phyloP scores from a whole-genome alignment of 441 rosid genomes.

The Geranium incanum region DNA sequence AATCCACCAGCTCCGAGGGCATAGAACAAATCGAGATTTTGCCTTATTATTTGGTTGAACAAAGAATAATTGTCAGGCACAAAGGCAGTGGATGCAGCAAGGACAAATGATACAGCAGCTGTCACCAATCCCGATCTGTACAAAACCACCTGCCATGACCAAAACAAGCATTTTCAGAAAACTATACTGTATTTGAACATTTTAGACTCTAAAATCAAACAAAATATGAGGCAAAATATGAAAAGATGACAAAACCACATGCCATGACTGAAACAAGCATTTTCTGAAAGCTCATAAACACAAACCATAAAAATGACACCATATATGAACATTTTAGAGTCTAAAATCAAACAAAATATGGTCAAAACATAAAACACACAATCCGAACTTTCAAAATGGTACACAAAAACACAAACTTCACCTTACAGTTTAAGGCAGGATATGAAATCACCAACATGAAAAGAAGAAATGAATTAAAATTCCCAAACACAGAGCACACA shows the following conservation, averaged over 20 bases:
- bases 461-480: too few relatives aligned
- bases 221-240: not conserved
- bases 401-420: too few relatives aligned
- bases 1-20: conserved; percentile 66
- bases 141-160: conserved; percentile 54
- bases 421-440: not conserved
- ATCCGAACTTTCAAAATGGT: not conserved
- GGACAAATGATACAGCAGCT: conserved; percentile 65
- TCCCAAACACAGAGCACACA: too few relatives aligned
- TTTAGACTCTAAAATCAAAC: conserved; percentile 1
- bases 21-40: conserved; percentile 61
- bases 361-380: not conserved
- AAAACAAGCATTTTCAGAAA: conserved; percentile 3
- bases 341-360: not conserved
- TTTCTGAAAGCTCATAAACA: not conserved
- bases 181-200: not conserved
- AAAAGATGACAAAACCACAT: conserved; percentile 53
- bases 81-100: conserved; percentile 68
- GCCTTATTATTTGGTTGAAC: conserved; percentile 39
- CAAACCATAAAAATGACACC: not conserved
- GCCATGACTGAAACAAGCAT: conserved; percentile 17
- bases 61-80: conserved; percentile 39
- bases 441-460: not conserved
- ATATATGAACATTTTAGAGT: not conserved
- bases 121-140: conserved; percentile 82